Evolutionary conservation across 495 filamentous ascomycete species (phyloP).

Genomic region (Aspergillus baeticus): DNA sequence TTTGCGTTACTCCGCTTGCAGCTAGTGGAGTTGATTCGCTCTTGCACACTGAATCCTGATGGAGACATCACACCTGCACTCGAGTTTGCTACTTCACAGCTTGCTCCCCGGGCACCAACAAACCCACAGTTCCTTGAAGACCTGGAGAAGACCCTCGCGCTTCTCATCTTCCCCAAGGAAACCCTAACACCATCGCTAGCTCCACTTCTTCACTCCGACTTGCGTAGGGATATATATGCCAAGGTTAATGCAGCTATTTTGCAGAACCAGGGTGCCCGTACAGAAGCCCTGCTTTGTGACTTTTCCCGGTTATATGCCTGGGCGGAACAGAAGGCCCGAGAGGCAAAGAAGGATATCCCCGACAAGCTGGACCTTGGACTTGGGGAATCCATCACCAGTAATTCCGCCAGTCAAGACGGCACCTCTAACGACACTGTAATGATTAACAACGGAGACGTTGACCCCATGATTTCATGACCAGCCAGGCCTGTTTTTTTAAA

Average conservation of each 20-base stretch:
- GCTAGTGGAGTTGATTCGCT: constrained; percentile 87
- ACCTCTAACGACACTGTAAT: constrained; percentile 40
- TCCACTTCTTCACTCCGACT: constrained; percentile 70
- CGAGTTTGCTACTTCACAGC: constrained; percentile 79
- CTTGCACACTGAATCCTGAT: constrained; percentile 59
- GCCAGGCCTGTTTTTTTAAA: constrained; percentile 5
- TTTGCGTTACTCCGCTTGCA: constrained; percentile 90
- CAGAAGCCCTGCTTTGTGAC: constrained; percentile 76
- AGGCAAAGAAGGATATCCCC: constrained; percentile 73
- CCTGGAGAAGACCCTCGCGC: constrained; percentile 87
- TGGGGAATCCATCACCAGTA: constrained; percentile 35
- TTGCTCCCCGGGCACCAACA: constrained; percentile 82
- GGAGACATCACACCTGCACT: constrained; percentile 80
- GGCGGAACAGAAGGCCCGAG: constrained; percentile 75
- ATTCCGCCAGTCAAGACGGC: constrained; percentile 26
- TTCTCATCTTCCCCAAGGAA: constrained; percentile 81
- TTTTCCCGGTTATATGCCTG: constrained; percentile 81
- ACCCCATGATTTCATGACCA: constrained; percentile 57
- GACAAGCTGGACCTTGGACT: constrained; percentile 71
- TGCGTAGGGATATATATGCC: constrained; percentile 75
- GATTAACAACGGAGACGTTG: constrained; percentile 49
- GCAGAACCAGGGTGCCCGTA: constrained; percentile 62
- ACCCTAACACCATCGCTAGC: constrained; percentile 74
- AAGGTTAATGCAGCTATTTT: constrained; percentile 88
- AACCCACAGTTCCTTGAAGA: constrained; percentile 81